Conservation (phyloP, 78 protist genomes). For the Chrysochromulina parva region DNA sequence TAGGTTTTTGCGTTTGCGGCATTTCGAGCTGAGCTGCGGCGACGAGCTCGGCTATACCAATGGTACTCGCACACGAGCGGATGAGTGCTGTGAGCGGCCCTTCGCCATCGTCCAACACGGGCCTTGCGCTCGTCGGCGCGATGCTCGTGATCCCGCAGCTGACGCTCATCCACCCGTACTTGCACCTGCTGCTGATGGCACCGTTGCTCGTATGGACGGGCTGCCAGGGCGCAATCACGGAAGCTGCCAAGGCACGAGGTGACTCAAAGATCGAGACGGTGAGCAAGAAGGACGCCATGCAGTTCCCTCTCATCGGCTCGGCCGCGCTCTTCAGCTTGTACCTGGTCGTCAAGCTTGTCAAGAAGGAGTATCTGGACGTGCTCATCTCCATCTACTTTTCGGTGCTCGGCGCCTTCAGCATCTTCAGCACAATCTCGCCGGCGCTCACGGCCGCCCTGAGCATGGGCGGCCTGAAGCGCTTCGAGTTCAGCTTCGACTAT, state of each 20-base stretch:
- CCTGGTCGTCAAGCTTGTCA: not conserved
- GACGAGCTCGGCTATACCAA: too few species aligned
- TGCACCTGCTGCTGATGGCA: not conserved
- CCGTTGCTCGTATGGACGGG: not conserved
- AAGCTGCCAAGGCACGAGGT: not conserved
- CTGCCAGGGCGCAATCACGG: not conserved
- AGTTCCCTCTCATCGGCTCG: not conserved
- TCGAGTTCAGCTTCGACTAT: not conserved
- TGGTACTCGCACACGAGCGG: too few species aligned
- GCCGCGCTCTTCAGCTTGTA: not conserved
- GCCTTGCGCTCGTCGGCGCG: not conserved
- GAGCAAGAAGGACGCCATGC: not conserved
- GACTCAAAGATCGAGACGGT: not conserved
- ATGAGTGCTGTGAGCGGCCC: too few species aligned
- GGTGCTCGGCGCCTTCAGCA: not conserved
- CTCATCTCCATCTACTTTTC: not conserved
- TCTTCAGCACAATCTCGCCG: not conserved
- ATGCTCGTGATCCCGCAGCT: not conserved
- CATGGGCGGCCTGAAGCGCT: not conserved
- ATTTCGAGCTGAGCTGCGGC: too few species aligned
- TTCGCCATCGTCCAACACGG: too few species aligned
- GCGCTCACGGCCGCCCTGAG: not conserved
- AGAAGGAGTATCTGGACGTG: not conserved
- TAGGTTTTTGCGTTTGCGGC: too few species aligned
- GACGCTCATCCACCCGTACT: not conserved